Evolutionary conservation across 2,329 filamentous ascomycete genomes (phyloP), one percentile per base, ranked within the genome.

Genomic region (Calonectria henricotiae): DNA sequence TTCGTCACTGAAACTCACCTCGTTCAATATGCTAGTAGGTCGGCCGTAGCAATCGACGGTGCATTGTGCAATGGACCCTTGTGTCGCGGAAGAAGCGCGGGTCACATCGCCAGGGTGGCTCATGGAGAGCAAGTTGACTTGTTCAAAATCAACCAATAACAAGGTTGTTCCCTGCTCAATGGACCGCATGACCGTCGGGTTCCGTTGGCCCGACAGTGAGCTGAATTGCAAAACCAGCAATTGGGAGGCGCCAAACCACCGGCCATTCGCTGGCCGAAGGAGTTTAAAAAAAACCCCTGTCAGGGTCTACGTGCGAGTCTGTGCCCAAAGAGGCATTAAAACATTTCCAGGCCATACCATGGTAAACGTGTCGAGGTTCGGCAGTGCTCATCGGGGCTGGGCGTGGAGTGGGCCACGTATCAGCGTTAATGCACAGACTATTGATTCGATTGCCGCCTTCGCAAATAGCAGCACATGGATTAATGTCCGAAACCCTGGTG

Each of bases 401-500:
- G 43, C n/a, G 43, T 7, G n/a, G 43, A 46, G 43, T 46, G 43
- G 43, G n/a, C 43, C 43, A 46, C 43, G 43, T 46, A 46, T 46
- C 43, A 25, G n/a, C n/a, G 11, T 37, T 46, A 46, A 46, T 46
- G 43, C 43, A 46, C 43, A 46, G 43, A 46, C 43, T 46, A 46
- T 46, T 46, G 43, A 23, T 46, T 46, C 43, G 20, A 46, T 46
- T 46, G 43, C 43, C 43, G 43, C 43, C 43, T 46, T 7, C n/a
- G 20, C 43, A 46, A 46, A 46, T 46, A 46, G n/a, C n/a, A 46
- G n/a, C 43, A 8, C 43, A 23, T 23, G 43, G n/a, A 23, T 23
- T 46, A 46, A 46, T 46, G n/a, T 46, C 43, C 43, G n/a, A 46
- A 46, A 46, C 43, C 43, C 43, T 23, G n/a, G 43, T 46, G 43